Evolutionary conservation across 345 rosid species (phyloP).

Genomic region (Pugionium dolabratum): DNA sequence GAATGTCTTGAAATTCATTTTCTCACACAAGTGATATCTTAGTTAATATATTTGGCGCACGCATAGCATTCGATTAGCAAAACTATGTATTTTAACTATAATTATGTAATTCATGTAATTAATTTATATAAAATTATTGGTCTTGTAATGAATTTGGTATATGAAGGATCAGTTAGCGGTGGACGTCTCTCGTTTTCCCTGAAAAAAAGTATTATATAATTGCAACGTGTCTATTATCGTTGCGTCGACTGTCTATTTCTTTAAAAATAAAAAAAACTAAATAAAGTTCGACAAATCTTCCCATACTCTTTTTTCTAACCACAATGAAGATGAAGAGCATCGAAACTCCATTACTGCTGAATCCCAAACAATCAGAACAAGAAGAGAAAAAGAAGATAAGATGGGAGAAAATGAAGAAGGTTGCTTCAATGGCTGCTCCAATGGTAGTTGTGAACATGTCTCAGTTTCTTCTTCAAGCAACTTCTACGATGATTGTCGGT

Average conservation of each 20-base stretch:
- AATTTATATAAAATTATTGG: too few relatives aligned
- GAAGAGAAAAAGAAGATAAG: conserved; percentile 24
- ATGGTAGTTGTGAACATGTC: conserved; percentile 41
- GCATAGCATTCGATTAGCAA: too few relatives aligned
- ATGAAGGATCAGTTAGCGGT: too few relatives aligned
- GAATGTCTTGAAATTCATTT: too few relatives aligned
- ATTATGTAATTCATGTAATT: too few relatives aligned
- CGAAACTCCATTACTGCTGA: conserved; percentile 32
- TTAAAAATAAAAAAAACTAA: background rate
- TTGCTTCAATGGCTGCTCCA: conserved; percentile 44
- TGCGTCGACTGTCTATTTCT: background rate
- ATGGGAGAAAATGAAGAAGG: conserved; percentile 41
- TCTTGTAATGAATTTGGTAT: too few relatives aligned
- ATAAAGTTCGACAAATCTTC: background rate
- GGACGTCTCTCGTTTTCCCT: too few relatives aligned
- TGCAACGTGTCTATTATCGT: background rate
- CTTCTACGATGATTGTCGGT: conserved; percentile 41
- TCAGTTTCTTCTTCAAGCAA: conserved; percentile 37
- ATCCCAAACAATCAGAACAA: conserved; percentile 17
- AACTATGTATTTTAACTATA: too few relatives aligned
- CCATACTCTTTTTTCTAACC: conserved; percentile 4
- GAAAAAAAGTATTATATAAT: too few relatives aligned
- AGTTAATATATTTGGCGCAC: too few relatives aligned
- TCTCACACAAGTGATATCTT: too few relatives aligned
- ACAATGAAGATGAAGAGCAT: conserved; percentile 17